Evolutionary conservation across 208 protist genomes (phyloP).

Genomic region (Trypanosoma platydactyli): DNA sequence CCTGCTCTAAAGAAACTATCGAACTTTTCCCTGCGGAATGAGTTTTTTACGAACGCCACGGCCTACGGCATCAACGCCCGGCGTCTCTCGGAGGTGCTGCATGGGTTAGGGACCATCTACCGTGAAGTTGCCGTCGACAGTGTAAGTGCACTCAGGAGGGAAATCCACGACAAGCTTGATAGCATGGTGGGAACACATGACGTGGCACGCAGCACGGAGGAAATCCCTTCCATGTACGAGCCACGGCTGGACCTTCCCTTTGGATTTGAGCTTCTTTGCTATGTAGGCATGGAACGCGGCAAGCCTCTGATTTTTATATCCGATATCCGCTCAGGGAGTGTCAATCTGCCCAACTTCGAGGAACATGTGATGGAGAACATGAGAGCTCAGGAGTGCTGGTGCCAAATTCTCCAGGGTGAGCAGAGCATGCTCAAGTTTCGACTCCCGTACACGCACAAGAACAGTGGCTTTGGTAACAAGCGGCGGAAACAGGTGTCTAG

Average conservation of each 20-base stretch:
- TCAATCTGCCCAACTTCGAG: conserved; percentile 88
- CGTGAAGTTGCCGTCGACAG: conserved; percentile 41
- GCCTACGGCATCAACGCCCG: conserved; percentile 90
- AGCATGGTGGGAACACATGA: conserved; percentile 79
- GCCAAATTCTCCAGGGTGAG: conserved; percentile 82
- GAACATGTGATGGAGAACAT: conserved; percentile 91
- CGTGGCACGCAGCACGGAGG: conserved; percentile 83
- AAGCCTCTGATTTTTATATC: conserved; percentile 93
- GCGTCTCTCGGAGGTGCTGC: conserved; percentile 60
- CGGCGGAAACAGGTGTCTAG: conserved; percentile 33
- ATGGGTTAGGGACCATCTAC: conserved; percentile 64
- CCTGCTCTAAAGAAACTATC: conserved; percentile 43
- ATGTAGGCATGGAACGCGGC: conserved; percentile 70
- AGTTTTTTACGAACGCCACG: conserved; percentile 94
- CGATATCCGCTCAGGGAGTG: conserved; percentile 92
- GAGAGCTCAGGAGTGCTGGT: conserved; percentile 92
- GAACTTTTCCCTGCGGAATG: conserved; percentile 90
- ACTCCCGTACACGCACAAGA: conserved; percentile 90
- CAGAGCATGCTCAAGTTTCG: conserved; percentile 96
- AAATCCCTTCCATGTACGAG: conserved; percentile 91
- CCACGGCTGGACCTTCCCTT: conserved; percentile 50
- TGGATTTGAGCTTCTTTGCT: conserved; percentile 72
- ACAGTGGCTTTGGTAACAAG: conserved; percentile 45
- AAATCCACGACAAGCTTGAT: conserved; percentile 66
- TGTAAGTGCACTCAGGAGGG: conserved; percentile 38